Base-by-base conservation (phyloP, 2,329 filamentous ascomycete genomes). In the Bipolaris oryzae region DNA sequence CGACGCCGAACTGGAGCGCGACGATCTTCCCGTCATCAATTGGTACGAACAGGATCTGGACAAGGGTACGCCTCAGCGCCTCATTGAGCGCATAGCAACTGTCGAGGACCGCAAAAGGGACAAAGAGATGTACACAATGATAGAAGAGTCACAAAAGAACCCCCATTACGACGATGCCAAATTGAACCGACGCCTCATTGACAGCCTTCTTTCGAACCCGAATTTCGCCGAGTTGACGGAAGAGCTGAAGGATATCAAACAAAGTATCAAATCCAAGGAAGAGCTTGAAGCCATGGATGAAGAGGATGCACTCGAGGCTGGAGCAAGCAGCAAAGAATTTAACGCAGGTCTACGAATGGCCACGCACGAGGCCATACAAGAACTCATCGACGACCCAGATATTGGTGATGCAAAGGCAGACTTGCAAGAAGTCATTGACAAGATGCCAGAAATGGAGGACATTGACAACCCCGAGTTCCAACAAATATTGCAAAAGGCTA, bases 41-140 rank as follows among this genome's bases (percentile, higher is more conserved):
- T 71, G 63, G 55, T 75, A 70, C 41, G 73, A 74, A 56, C 62
- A 68, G 41, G 73, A 76, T 45, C 43, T 67, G 31, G 64, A 66
- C 37, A 67, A 58, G 18, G 60, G 63, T 31, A 61, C 55, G 15
- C 64, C 67, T 11, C 63, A 64, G 45, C 64, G 62, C 7, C 63
- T 73, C 43, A 57, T 74, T 3, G 39, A 63, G 33, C 47, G 61
- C 20, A 59, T 74, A 48, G 62, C 58, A 3, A 71, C 68, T 3
- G 60, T 56, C 7, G 70, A 69, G 48, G 66, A 74, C 16, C 54
- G 69, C 7, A 60, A 58, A 18, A 60, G 34, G 10, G 58, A 70
- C 34, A 58, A 63, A 37, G 64, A 73, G 37, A 64, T 66, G 33
- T 56, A 55, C 28, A 41, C 52, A 3, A 71, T 72, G 70, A 58